These are phyloP conservation scores for Drechslerella coelobrocha DNA, from an alignment of 2,329 filamentous ascomycete species.

Conservation along the genomic window DNA sequence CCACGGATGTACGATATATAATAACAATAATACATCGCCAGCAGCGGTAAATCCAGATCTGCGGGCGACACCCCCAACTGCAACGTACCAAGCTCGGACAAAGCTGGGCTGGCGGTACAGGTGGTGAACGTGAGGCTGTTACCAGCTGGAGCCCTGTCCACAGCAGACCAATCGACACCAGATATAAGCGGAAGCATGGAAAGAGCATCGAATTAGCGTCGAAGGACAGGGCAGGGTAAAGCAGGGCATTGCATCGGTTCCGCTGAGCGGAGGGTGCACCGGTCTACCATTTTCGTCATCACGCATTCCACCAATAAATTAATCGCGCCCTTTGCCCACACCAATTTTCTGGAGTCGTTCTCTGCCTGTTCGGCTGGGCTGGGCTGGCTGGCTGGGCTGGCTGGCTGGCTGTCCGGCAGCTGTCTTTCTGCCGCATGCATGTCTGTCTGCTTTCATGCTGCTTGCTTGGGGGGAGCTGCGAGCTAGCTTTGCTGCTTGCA, in stretches of 20 bases:
- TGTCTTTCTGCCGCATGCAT: neutral
- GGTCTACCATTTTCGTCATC: slow-evolving; percentile 41
- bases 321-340: slow-evolving; percentile 37
- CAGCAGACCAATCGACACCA: too few relatives aligned
- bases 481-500: neutral
- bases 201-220: neutral
- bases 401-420: slow-evolving; percentile 37
- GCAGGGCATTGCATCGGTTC: neutral
- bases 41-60: too few relatives aligned
- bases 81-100: too few relatives aligned
- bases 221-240: neutral
- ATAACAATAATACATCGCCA: too few relatives aligned
- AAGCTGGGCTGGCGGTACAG: too few relatives aligned
- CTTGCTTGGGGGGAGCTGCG: neutral
- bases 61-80: too few relatives aligned
- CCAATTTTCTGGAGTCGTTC: slow-evolving; percentile 3
- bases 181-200: neutral
- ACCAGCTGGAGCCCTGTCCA: too few relatives aligned
- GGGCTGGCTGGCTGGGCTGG: slow-evolving; percentile 25
- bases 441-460: neutral
- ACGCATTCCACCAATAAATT: slow-evolving; percentile 49
- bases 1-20: too few relatives aligned
- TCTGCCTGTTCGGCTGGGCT: too few relatives aligned
- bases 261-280: neutral
- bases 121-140: too few relatives aligned